phyloP scores from a whole-genome alignment of 352 stramenopile species.

The Phytophthora sp. region DNA sequence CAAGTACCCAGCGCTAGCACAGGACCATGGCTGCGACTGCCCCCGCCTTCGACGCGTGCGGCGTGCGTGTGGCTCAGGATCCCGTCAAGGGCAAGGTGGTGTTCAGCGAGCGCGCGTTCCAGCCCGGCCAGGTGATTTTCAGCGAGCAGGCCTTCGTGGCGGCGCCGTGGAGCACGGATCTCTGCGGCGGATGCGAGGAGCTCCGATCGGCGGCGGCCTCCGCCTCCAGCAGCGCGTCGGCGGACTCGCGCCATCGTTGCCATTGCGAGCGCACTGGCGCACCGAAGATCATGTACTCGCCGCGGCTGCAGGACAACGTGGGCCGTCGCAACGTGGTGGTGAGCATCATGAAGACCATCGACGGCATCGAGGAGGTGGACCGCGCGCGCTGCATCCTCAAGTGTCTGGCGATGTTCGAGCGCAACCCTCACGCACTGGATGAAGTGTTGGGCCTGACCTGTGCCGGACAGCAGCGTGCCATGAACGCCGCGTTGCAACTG shows the following conservation, averaged over 20 bases:
- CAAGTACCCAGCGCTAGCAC: background rate
- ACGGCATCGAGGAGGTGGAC: constrained; percentile 75
- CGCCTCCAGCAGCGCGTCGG: constrained; percentile 10
- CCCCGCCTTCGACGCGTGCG: constrained; percentile 56
- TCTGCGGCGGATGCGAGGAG: constrained; percentile 66
- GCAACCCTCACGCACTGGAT: constrained; percentile 47
- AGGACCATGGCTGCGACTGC: constrained; percentile 54
- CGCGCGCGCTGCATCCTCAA: constrained; percentile 74
- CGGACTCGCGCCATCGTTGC: constrained; percentile 35
- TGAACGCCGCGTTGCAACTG: constrained; percentile 48
- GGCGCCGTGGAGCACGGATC: constrained; percentile 68
- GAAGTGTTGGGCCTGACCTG: constrained; percentile 55
- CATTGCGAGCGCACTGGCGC: constrained; percentile 37
- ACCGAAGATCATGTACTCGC: constrained; percentile 49
- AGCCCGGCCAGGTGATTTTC: constrained; percentile 75
- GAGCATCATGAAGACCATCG: constrained; percentile 55
- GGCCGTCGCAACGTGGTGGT: constrained; percentile 61
- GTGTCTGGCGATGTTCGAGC: constrained; percentile 66
- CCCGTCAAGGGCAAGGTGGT: constrained; percentile 69
- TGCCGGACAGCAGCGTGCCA: constrained; percentile 46
- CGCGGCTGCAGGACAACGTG: constrained; percentile 45
- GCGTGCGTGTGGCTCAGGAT: constrained; percentile 60
- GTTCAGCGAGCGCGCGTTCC: constrained; percentile 53
- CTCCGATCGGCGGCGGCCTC: constrained; percentile 29
- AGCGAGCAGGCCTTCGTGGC: constrained; percentile 77